These are phyloP conservation scores for Fraxinus xanthoxyloides DNA, from an alignment of 305 asterid genomes.

Conservation along the genomic window DNA sequence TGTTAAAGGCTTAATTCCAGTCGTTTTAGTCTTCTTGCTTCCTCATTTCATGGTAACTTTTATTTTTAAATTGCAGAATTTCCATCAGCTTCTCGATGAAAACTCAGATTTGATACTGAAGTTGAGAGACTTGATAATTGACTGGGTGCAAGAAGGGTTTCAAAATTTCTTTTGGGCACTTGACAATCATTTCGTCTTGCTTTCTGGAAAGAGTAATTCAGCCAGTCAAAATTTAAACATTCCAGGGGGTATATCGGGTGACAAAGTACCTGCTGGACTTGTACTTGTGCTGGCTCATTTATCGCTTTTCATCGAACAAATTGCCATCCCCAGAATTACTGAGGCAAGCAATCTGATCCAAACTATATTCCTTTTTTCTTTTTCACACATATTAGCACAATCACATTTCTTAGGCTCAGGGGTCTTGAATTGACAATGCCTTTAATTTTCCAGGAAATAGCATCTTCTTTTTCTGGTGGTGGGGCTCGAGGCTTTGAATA, in stretches of 20 bases:
- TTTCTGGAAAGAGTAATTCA: slow-evolving; percentile 63
- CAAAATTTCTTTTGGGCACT: slow-evolving; percentile 82
- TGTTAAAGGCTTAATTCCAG: background rate
- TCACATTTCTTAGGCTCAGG: background rate
- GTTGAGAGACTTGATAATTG: slow-evolving; percentile 61
- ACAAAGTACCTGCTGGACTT: slow-evolving; percentile 76
- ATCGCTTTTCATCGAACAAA: slow-evolving; percentile 66
- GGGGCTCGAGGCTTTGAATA: slow-evolving; percentile 53
- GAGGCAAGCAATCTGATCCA: slow-evolving; percentile 39
- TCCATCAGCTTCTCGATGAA: slow-evolving; percentile 73
- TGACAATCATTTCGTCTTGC: slow-evolving; percentile 55
- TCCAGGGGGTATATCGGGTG: slow-evolving; percentile 50
- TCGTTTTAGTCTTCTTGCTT: slow-evolving; percentile 12
- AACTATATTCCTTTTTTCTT: background rate
- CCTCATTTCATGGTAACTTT: slow-evolving; percentile 12
- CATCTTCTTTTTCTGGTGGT: slow-evolving; percentile 69
- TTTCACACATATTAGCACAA: background rate
- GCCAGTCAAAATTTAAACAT: slow-evolving; percentile 46
- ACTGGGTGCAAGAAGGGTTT: slow-evolving; percentile 92
- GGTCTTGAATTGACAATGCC: background rate
- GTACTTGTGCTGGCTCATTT: slow-evolving; percentile 81
- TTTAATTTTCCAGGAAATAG: slow-evolving; percentile 64
- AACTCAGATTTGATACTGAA: slow-evolving; percentile 57
- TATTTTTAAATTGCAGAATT: slow-evolving; percentile 52
- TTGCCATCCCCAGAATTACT: slow-evolving; percentile 71